Percentiles rank a stretch among this genome's conserved stretches.
Evolutionary conservation across 306 rosid genomes (phyloP).

Genomic region (Corylus americana): DNA sequence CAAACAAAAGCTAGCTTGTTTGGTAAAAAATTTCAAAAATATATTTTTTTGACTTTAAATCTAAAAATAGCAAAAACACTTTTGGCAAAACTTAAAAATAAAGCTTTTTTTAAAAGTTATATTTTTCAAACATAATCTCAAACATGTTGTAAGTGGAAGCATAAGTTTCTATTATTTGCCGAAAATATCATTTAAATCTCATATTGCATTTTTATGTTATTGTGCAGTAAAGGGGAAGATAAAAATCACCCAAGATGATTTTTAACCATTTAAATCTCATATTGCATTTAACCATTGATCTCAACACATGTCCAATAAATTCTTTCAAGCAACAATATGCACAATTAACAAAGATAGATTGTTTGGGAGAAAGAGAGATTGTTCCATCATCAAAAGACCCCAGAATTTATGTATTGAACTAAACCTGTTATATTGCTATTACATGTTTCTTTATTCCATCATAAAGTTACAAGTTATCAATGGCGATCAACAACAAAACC

Average conservation of each 20-base stretch:
- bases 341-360: no score
- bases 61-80: no score
- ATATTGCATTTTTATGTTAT: not conserved
- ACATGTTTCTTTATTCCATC: no score
- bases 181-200: not conserved
- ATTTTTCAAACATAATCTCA: no score
- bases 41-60: no score
- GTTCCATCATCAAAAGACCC: not conserved
- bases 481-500: not conserved
- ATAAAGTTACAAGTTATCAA: not conserved
- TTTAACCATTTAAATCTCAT: not conserved
- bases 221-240: not conserved
- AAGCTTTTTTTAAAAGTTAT: no score
- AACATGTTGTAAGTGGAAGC: not conserved
- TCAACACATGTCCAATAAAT: not conserved
- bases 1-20: no score
- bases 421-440: not conserved
- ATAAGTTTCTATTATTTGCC: not conserved
- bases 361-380: not conserved
- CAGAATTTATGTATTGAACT: not conserved
- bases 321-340: not conserved
- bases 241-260: not conserved
- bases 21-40: no score
- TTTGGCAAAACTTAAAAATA: no score
- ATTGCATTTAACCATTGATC: not conserved